A percentile compares a stretch with the other conserved stretches of the same genome.
These are phyloP conservation scores for Albugo laibachii DNA, from an alignment of 352 stramenopile species.

Conservation along the genomic window DNA sequence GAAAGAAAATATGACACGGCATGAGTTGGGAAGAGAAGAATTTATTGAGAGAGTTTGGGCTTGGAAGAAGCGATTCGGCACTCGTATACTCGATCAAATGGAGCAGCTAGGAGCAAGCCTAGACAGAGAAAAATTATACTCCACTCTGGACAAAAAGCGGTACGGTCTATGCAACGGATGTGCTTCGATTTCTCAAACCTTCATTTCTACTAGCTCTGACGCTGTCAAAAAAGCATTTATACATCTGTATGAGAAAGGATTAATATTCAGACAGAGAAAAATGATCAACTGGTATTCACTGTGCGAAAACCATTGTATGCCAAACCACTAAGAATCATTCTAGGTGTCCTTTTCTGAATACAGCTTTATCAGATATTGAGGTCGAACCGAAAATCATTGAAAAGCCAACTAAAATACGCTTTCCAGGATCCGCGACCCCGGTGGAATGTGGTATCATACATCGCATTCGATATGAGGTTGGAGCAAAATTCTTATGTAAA, in stretches of 20 bases:
- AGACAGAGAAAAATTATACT: constrained; percentile 93
- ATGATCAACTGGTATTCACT: constrained; percentile 96
- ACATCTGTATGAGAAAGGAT: constrained; percentile 89
- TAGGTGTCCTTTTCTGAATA: constrained; percentile 85
- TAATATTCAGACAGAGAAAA: constrained; percentile 91
- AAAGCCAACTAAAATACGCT: constrained; percentile 40
- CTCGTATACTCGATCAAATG: constrained; percentile 91
- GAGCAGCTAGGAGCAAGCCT: constrained; percentile 85
- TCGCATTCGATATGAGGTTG: constrained; percentile 49
- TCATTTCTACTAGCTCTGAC: constrained; percentile 11
- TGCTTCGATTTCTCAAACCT: neutral
- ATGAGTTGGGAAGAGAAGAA: constrained; percentile 92
- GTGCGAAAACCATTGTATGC: neutral
- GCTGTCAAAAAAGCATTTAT: constrained; percentile 53
- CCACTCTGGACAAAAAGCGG: constrained; percentile 95
- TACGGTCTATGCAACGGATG: constrained; percentile 62
- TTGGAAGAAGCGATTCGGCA: constrained; percentile 97
- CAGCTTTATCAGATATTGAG: constrained; percentile 91
- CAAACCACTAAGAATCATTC: neutral
- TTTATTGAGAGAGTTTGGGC: constrained; percentile 95
- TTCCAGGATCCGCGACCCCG: constrained; percentile 44
- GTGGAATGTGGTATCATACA: constrained; percentile 79
- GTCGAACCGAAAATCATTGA: constrained; percentile 97
- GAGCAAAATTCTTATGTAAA: neutral
- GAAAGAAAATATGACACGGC: constrained; percentile 81